A percentile compares a stretch with the other conserved stretches of the same genome.
Conservation (phyloP, 1,139 yeast genomes). For the Pichia inconspicua region DNA sequence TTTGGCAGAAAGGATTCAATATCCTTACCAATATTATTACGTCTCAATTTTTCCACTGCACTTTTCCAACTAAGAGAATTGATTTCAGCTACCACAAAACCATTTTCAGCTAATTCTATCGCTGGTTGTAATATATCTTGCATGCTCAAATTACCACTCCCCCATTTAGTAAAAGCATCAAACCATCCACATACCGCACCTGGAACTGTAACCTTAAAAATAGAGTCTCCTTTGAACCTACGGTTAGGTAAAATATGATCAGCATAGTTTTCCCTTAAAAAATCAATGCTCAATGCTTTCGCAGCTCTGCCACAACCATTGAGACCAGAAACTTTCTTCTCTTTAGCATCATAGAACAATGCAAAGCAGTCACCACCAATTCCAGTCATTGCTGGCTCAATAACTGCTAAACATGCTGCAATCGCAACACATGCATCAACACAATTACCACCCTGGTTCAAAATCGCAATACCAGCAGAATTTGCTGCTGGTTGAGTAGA, state of each 20-base stretch:
- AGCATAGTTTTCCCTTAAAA: conserved; percentile 33
- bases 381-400: conserved; percentile 76
- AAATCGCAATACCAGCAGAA: conserved; percentile 61
- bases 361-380: conserved; percentile 81
- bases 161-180: conserved; percentile 64
- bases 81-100: conserved; percentile 58
- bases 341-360: conserved; percentile 45
- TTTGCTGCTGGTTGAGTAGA: conserved; percentile 74
- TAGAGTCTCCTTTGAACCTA: conserved; percentile 41
- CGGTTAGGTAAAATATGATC: conserved; percentile 19
- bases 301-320: conserved; percentile 79
- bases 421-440: conserved; percentile 77
- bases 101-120: conserved; percentile 58
- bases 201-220: conserved; percentile 62
- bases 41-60: conserved; percentile 31
- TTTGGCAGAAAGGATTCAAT: conserved; percentile 37
- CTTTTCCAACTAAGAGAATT: conserved; percentile 48
- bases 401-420: conserved; percentile 63
- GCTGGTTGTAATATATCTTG: conserved; percentile 62
- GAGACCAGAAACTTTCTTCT: conserved; percentile 51
- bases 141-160: conserved; percentile 57
- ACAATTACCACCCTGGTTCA: conserved; percentile 71
- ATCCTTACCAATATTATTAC: conserved; percentile 15
- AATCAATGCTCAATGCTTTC: conserved; percentile 40
- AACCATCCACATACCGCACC: conserved; percentile 77